phyloP scores from a whole-genome alignment of 495 filamentous ascomycete genomes.

The Aspergillus haitiensis region DNA sequence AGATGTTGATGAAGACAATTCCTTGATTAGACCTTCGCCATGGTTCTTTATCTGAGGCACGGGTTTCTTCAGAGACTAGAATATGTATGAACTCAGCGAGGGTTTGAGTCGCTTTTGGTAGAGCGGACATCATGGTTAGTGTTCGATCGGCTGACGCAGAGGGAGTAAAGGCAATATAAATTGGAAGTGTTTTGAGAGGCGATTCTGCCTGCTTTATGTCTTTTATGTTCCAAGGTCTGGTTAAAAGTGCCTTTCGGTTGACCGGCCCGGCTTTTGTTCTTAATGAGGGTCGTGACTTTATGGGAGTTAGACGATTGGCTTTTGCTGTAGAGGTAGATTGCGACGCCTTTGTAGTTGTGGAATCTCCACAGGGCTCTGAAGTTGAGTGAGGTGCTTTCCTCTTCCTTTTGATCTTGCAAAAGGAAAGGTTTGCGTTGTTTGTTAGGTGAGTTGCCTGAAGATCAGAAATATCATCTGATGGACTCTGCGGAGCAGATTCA shows the following conservation, averaged over 20 bases:
- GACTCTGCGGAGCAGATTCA: constrained; percentile 1
- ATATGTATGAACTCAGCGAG: constrained; percentile 8
- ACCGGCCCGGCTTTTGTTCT: neutral
- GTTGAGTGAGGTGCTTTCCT: neutral
- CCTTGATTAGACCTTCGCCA: constrained; percentile 6
- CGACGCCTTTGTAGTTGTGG: neutral
- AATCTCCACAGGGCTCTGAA: neutral
- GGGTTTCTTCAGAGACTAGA: neutral
- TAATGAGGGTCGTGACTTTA: neutral
- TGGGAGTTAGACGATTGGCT: neutral
- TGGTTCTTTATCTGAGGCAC: neutral
- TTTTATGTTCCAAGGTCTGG: neutral
- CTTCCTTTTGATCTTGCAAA: constrained; percentile 9
- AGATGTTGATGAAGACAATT: constrained; percentile 11
- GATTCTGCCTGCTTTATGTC: neutral
- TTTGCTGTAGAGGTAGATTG: neutral
- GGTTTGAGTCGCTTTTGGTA: constrained; percentile 3
- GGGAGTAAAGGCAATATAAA: neutral
- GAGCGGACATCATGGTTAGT: neutral
- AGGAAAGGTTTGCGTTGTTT: constrained; percentile 33
- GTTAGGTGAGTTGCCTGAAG: constrained; percentile 19
- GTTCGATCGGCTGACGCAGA: neutral
- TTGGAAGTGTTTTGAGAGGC: constrained; percentile 5
- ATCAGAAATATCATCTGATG: neutral
- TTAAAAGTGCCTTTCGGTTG: neutral